Evolutionary conservation across 495 filamentous ascomycete genomes (phyloP), one percentile per base, ranked within the genome.

Genomic region (Penicillium samsonianum): DNA sequence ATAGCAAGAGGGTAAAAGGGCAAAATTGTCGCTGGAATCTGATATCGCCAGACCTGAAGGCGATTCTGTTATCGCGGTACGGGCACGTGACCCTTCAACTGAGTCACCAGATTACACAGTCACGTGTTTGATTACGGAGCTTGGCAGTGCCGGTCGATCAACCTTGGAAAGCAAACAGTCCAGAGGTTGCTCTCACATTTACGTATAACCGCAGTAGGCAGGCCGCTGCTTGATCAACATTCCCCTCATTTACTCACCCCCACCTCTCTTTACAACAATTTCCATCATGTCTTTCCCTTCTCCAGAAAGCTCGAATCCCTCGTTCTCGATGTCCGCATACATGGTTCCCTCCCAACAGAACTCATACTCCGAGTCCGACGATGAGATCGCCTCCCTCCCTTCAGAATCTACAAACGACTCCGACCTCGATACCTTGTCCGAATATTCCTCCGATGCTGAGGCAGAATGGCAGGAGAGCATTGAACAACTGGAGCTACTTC

Each of bases 391-490:
- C 59, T 94, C 90, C 14, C 81, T 95, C 3, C 88, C 90, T 35
- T 92, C 90, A 45, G 82, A 85, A 56, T 81, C 86, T 35, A 87
- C 84, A 60, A 76, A 81, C 26, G 76, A 78, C 35, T 84, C 87
- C 51, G 75, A 79, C 53, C 78, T 79, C 45, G 79, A 85, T 0
- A 75, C 79, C n/a, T 78, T 85, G 59, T 78, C 69, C 26, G 74
- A 72, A 45, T 77, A 80, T 20, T 80, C 82, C 61, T 88, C 86
- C 26, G 91, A 96, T 66, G 94, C 94, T 17, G 93, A 98, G 70
- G 82, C 80, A 19, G 92, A 98, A 71, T 98, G 94, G 94, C 87
- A 90, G 61, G 90, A 91, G 65, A 92, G 87, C 62, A 73, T 98
- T 61, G 89, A 96, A 75, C 94, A 98, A 73, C 73, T 98, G 45